Percentiles rank a stretch among this genome's conserved stretches.
Evolutionary conservation across 139 green algal species (phyloP).

Genomic region (Astrephomene gubernaculifera): DNA sequence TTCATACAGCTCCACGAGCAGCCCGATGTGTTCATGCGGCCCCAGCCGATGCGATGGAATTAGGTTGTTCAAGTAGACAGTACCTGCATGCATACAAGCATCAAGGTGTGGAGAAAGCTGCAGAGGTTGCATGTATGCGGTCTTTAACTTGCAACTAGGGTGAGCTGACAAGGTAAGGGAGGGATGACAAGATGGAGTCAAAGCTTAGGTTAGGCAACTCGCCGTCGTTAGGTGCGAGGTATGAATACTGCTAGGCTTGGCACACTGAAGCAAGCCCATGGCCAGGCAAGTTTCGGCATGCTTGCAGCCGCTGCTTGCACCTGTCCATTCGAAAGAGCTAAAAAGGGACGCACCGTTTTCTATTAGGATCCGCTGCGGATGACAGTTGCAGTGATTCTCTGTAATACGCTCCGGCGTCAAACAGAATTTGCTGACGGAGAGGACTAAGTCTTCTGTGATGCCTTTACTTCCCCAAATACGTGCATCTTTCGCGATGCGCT

Average conservation of each 20-base stretch:
- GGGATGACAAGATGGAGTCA: too few species aligned
- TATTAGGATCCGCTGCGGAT: conserved; percentile 1
- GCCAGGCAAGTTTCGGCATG: neutral
- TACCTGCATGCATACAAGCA: neutral
- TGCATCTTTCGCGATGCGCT: neutral
- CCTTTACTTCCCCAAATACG: neutral
- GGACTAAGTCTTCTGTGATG: conserved; percentile 24
- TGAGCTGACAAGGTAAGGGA: too few species aligned
- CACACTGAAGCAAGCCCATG: neutral
- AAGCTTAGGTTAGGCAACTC: too few species aligned
- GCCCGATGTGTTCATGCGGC: conserved; percentile 31
- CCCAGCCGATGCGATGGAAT: conserved; percentile 13
- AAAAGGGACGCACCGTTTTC: neutral
- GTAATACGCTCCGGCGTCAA: neutral
- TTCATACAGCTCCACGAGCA: conserved; percentile 44
- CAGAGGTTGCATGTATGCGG: neutral
- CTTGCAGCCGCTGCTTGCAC: too few species aligned
- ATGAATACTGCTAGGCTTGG: too few species aligned
- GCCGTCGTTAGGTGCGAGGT: too few species aligned
- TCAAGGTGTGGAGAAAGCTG: neutral
- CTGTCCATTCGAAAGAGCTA: too few species aligned
- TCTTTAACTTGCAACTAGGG: too few species aligned
- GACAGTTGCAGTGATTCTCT: neutral
- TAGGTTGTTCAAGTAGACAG: conserved; percentile 29
- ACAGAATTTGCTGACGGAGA: conserved; percentile 10